A percentile compares a stretch with the other conserved stretches of the same genome.
These are phyloP conservation scores for Cyclostephanos invisitatus DNA, from an alignment of 108 stramenopile species.

Conservation along the genomic window DNA sequence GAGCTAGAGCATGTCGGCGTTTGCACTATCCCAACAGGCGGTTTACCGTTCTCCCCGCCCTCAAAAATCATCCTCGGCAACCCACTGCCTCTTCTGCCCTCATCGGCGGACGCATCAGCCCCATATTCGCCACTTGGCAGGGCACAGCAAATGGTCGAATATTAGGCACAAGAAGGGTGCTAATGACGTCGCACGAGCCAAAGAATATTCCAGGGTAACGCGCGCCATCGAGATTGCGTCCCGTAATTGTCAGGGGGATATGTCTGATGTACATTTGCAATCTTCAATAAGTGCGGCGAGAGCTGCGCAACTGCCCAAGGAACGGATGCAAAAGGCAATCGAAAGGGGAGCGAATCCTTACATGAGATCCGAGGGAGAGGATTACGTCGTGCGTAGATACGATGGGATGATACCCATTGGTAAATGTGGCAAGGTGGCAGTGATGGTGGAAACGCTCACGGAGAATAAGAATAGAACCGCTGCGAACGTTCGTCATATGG, in stretches of 20 bases:
- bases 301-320: conserved; percentile 66
- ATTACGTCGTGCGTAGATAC: conserved; percentile 56
- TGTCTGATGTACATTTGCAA: conserved; percentile 62
- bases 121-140: conserved; percentile 54
- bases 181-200: conserved; percentile 61
- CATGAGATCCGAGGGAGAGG: conserved; percentile 25
- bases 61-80: neutral
- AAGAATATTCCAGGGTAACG: conserved; percentile 57
- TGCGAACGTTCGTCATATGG: conserved; percentile 60
- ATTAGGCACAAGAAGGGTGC: conserved; percentile 73
- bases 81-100: neutral
- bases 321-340: conserved; percentile 67
- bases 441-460: conserved; percentile 65
- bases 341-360: conserved; percentile 58
- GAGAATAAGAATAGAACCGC: conserved; percentile 81
- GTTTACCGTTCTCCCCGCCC: neutral
- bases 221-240: conserved; percentile 60
- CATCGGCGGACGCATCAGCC: neutral
- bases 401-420: conserved; percentile 68
- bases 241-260: conserved; percentile 60
- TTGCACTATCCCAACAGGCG: neutral
- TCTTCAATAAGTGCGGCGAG: conserved; percentile 64
- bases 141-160: conserved; percentile 80
- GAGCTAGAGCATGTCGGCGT: neutral
- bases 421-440: conserved; percentile 53